phyloP scores from a whole-genome alignment of 371 early-diverging fungal species.

The Syncephalastrum racemosum region DNA sequence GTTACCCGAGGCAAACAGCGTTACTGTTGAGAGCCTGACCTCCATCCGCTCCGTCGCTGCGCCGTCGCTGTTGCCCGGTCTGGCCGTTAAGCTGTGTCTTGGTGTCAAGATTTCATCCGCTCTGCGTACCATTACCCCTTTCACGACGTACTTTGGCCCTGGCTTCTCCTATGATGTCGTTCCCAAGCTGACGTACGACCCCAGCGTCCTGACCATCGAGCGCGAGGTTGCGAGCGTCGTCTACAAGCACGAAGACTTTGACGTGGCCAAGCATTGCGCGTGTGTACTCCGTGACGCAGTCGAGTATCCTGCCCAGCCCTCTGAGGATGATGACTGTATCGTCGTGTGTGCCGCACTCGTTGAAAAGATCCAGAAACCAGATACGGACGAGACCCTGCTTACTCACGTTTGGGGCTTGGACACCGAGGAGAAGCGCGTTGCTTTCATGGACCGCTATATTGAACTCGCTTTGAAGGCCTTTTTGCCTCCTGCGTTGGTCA shows the following conservation, averaged over 20 bases:
- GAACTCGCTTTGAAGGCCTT: slow-evolving; percentile 58
- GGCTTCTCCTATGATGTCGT: slow-evolving; percentile 54
- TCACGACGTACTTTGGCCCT: slow-evolving; percentile 66
- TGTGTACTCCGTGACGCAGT: slow-evolving; percentile 63
- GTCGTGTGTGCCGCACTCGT: slow-evolving; percentile 67
- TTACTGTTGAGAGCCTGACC: slow-evolving; percentile 56
- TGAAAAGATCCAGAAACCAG: slow-evolving; percentile 50
- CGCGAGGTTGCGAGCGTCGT: slow-evolving; percentile 61
- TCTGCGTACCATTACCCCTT: slow-evolving; percentile 73
- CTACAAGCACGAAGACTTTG: slow-evolving; percentile 50
- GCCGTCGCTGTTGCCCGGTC: slow-evolving; percentile 38
- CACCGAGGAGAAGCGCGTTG: slow-evolving; percentile 48
- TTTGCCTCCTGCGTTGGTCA: slow-evolving; percentile 60
- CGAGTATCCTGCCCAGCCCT: slow-evolving; percentile 32
- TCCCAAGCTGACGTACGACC: slow-evolving; percentile 45
- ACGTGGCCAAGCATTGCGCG: slow-evolving; percentile 67
- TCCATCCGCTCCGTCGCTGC: slow-evolving; percentile 67
- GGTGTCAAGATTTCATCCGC: slow-evolving; percentile 72
- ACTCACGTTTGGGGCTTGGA: slow-evolving; percentile 55
- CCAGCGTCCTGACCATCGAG: slow-evolving; percentile 37
- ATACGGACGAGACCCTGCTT: slow-evolving; percentile 51
- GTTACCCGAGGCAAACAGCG: slow-evolving; percentile 35
- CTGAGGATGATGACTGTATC: slow-evolving; percentile 47
- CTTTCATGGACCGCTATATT: slow-evolving; percentile 55
- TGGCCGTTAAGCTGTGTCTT: slow-evolving; percentile 63